phyloP scores from a whole-genome alignment of 2,329 filamentous ascomycete genomes.

The Beauveria brongniartii region DNA sequence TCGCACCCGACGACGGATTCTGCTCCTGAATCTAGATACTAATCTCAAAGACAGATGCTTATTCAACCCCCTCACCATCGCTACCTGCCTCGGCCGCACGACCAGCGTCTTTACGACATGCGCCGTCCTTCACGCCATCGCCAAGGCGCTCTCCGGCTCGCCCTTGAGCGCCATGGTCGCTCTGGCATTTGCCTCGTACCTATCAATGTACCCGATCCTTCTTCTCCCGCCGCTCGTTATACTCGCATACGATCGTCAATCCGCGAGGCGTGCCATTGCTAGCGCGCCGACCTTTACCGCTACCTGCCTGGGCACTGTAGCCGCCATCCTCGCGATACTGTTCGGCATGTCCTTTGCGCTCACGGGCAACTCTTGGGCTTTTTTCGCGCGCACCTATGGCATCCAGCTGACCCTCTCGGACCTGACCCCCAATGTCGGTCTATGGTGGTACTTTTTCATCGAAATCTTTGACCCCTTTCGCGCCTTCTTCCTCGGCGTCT shows the following conservation, averaged over 20 bases:
- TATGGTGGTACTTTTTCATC: slow-evolving; percentile 99
- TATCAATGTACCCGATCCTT: slow-evolving; percentile 85
- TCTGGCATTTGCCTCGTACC: slow-evolving; percentile 77
- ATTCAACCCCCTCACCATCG: slow-evolving; percentile 90
- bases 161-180: slow-evolving; percentile 73
- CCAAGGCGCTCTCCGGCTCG: slow-evolving; percentile 68
- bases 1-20: neutral
- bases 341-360: slow-evolving; percentile 65
- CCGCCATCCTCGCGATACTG: slow-evolving; percentile 49
- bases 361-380: slow-evolving; percentile 75
- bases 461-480: slow-evolving; percentile 99
- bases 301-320: slow-evolving; percentile 44
- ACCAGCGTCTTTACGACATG: slow-evolving; percentile 84
- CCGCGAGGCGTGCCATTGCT: slow-evolving; percentile 23
- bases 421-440: slow-evolving; percentile 84
- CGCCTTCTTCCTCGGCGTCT: slow-evolving; percentile 93
- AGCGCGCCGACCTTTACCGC: slow-evolving; percentile 43
- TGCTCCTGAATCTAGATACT: neutral
- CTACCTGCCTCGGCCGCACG: slow-evolving; percentile 82
- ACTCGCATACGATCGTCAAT: slow-evolving; percentile 65
- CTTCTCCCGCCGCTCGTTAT: slow-evolving; percentile 76
- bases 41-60: slow-evolving; percentile 55
- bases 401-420: slow-evolving; percentile 87
- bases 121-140: slow-evolving; percentile 75
- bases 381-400: slow-evolving; percentile 82